Evolutionary conservation across 805 yeast genomes (phyloP).

Genomic region (Wickerhamiella alocasiicola): DNA sequence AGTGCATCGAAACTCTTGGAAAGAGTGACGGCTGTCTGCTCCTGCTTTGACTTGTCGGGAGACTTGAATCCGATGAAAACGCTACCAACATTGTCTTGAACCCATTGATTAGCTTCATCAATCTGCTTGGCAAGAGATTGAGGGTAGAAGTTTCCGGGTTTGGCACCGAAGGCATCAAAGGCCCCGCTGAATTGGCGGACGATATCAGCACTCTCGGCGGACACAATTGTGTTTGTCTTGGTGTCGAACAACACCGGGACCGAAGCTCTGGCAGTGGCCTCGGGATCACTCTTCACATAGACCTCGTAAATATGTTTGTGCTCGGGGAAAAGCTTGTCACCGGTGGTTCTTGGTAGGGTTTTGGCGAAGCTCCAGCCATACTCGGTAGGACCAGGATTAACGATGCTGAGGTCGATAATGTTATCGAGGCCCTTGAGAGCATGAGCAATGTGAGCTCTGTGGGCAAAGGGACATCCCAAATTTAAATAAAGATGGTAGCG

Average conservation of each 20-base stretch:
- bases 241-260: slow-evolving; percentile 92
- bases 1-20: slow-evolving; percentile 46
- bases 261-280: slow-evolving; percentile 72
- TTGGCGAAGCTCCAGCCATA: slow-evolving; percentile 72
- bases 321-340: slow-evolving; percentile 45
- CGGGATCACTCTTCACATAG: slow-evolving; percentile 62
- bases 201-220: slow-evolving; percentile 81
- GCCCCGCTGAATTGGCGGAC: slow-evolving; percentile 68
- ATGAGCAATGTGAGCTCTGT: slow-evolving; percentile 62
- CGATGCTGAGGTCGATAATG: slow-evolving; percentile 43
- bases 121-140: slow-evolving; percentile 38
- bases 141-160: slow-evolving; percentile 52
- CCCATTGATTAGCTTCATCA: slow-evolving; percentile 67
- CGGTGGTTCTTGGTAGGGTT: slow-evolving; percentile 35
- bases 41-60: slow-evolving; percentile 69
- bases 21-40: slow-evolving; percentile 44
- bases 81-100: slow-evolving; percentile 38
- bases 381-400: slow-evolving; percentile 77
- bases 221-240: slow-evolving; percentile 67
- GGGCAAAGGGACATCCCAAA: slow-evolving; percentile 92
- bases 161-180: slow-evolving; percentile 35
- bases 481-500: slow-evolving; percentile 82
- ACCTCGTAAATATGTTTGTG: slow-evolving; percentile 49
- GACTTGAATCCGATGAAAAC: slow-evolving; percentile 77
- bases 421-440: slow-evolving; percentile 52